Conservation (phyloP, 1,139 yeast species). For the Scheffersomyces lignicola region DNA sequence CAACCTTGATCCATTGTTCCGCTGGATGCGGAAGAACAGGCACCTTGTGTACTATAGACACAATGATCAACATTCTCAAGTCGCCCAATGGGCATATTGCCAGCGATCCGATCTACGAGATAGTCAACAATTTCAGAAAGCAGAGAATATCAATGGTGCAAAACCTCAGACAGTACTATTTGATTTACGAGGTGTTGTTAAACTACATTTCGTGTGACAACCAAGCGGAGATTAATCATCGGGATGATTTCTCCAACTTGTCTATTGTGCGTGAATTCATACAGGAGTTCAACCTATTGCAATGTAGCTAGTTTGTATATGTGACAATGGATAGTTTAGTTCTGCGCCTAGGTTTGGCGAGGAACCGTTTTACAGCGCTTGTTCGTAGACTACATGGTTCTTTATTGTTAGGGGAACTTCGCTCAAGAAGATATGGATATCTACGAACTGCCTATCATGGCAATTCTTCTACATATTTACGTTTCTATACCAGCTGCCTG, state of each 20-base stretch:
- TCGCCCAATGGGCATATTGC: constrained; percentile 9
- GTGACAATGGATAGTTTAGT: too few species aligned
- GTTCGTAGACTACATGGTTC: too few species aligned
- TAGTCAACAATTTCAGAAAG: constrained; percentile 61
- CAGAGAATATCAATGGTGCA: constrained; percentile 87
- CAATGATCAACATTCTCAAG: constrained; percentile 50
- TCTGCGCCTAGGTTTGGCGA: too few species aligned
- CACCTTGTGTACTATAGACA: constrained; percentile 75
- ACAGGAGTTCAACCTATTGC: constrained; percentile 10
- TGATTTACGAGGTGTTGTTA: constrained; percentile 60
- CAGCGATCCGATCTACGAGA: constrained; percentile 42
- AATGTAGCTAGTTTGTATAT: too few species aligned
- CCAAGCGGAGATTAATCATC: constrained; percentile 6
- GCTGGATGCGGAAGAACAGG: constrained; percentile 96
- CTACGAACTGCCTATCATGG: too few species aligned
- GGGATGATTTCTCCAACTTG: constrained; percentile 23
- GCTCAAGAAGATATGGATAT: too few species aligned
- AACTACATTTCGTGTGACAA: constrained; percentile 18
- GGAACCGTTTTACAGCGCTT: too few species aligned
- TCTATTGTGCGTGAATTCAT: constrained; percentile 27
- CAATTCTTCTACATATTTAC: too few species aligned
- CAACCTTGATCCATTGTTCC: constrained; percentile 76
- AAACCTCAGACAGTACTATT: constrained; percentile 67
- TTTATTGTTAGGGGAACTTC: too few species aligned
- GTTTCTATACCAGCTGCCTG: too few species aligned